These are phyloP conservation scores for Dothideomycetes sp. DNA, from an alignment of 2,329 filamentous ascomycete species.

Conservation along the genomic window DNA sequence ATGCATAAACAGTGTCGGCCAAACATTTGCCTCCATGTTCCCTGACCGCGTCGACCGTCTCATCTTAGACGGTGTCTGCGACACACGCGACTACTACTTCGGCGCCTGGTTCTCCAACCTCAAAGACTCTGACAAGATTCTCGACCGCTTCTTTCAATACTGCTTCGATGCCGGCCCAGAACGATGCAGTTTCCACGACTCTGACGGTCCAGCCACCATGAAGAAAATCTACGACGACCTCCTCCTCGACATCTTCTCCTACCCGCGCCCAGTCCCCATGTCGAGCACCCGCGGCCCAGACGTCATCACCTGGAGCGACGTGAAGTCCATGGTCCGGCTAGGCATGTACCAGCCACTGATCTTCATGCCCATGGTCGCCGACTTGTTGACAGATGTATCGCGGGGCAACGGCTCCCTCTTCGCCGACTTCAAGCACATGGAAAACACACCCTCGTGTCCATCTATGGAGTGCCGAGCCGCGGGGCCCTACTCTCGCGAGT, in stretches of 20 bases:
- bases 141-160: conserved; percentile 41
- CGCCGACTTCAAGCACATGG: conserved; percentile 30
- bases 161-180: conserved; percentile 39
- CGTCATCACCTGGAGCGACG: conserved; percentile 27
- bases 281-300: conserved; percentile 12
- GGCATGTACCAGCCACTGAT: conserved; percentile 22
- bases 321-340: conserved; percentile 22
- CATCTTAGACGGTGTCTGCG: conserved; percentile 32
- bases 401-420: conserved; percentile 16
- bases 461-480: conserved; percentile 16
- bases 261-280: conserved; percentile 37
- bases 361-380: conserved; percentile 19
- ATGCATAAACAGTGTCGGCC: conserved; percentile 20
- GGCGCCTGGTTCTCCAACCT: conserved; percentile 39
- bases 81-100: conserved; percentile 36
- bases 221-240: conserved; percentile 26
- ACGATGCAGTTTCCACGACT: conserved; percentile 31
- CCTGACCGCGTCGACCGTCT: conserved; percentile 32
- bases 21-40: conserved; percentile 35
- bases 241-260: conserved; percentile 24
- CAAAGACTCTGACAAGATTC: conserved; percentile 43
- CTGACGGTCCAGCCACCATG: conserved; percentile 24
- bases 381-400: conserved; percentile 22
- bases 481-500: conserved; percentile 17
- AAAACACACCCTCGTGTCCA: conserved; percentile 12